These are phyloP conservation scores for Pulveroboletus frians DNA, from an alignment of 768 basidiomycete species.

Conservation along the genomic window DNA sequence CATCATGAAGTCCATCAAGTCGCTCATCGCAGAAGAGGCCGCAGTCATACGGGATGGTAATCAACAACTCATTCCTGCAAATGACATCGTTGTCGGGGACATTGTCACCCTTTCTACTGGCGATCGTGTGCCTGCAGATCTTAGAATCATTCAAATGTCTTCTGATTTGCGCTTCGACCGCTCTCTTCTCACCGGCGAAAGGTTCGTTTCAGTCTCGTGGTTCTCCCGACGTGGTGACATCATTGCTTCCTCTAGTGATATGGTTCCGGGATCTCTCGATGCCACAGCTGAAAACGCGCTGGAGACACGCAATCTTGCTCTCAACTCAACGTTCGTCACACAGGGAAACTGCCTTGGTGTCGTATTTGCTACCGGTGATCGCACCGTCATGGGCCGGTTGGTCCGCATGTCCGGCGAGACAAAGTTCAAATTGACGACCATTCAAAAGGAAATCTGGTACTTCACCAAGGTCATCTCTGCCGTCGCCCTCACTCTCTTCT, in stretches of 20 bases:
- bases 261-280: conserved; percentile 43
- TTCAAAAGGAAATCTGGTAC: conserved; percentile 45
- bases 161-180: conserved; percentile 51
- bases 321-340: conserved; percentile 41
- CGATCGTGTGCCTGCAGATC: conserved; percentile 56
- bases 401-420: conserved; percentile 48
- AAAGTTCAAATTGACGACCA: conserved; percentile 43
- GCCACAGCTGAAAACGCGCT: conserved; percentile 46
- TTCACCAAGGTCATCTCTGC: conserved; percentile 50
- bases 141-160: conserved; percentile 49
- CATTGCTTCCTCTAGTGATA: conserved; percentile 28
- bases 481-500: conserved; percentile 37
- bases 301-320: conserved; percentile 44
- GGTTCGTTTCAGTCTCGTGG: conserved; percentile 16
- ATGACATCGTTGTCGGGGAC: conserved; percentile 55
- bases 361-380: conserved; percentile 41
- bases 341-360: conserved; percentile 40
- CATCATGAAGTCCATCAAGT: conserved; percentile 53
- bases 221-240: background rate
- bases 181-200: conserved; percentile 49
- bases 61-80: conserved; percentile 43
- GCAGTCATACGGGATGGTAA: conserved; percentile 49
- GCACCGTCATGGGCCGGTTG: conserved; percentile 47
- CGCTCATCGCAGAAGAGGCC: conserved; percentile 55
- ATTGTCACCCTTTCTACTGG: conserved; percentile 49